Conservation (phyloP, 1,284 basidiomycete species). For the Boletus semigastroideus region DNA sequence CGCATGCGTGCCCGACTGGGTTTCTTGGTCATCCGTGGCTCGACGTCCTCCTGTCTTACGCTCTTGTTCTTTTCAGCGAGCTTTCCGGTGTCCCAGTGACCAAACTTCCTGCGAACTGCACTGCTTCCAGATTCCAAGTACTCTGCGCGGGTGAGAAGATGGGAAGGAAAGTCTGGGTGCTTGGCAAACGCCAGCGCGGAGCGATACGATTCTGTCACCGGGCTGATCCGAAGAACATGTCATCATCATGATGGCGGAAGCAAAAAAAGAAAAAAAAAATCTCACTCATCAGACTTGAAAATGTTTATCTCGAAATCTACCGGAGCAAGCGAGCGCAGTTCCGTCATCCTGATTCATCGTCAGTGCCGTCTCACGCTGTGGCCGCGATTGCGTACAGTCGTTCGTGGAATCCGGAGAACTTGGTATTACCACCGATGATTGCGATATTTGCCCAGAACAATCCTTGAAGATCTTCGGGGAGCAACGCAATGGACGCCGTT, state of each 20-base stretch:
- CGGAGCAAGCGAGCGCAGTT: conserved; percentile 78
- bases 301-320: conserved; percentile 72
- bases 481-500: conserved; percentile 67
- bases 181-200: conserved; percentile 63
- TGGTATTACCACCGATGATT: conserved; percentile 81
- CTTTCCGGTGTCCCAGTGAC: conserved; percentile 40
- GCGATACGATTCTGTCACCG: conserved; percentile 72
- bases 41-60: conserved; percentile 20
- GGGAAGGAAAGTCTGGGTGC: conserved; percentile 49
- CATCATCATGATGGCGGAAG: conserved; percentile 5
- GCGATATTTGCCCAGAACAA: conserved; percentile 96
- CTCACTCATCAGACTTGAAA: conserved; percentile 73
- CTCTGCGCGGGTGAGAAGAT: conserved; percentile 71
- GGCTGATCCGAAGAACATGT: conserved; percentile 42
- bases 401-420: conserved; percentile 70
- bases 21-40: conserved; percentile 30
- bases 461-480: conserved; percentile 79
- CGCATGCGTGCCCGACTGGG: conserved; percentile 30
- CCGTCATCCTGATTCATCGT: conserved; percentile 48
- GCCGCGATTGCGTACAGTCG: conserved; percentile 60
- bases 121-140: conserved; percentile 80
- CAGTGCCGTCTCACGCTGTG: conserved; percentile 13
- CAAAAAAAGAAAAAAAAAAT: conserved; percentile 24
- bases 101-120: conserved; percentile 70
- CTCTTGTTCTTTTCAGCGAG: conserved; percentile 25